A percentile compares a stretch with the other conserved stretches of the same genome.
phyloP scores from a whole-genome alignment of 208 protist species.

The Leishmania guyanensis region DNA sequence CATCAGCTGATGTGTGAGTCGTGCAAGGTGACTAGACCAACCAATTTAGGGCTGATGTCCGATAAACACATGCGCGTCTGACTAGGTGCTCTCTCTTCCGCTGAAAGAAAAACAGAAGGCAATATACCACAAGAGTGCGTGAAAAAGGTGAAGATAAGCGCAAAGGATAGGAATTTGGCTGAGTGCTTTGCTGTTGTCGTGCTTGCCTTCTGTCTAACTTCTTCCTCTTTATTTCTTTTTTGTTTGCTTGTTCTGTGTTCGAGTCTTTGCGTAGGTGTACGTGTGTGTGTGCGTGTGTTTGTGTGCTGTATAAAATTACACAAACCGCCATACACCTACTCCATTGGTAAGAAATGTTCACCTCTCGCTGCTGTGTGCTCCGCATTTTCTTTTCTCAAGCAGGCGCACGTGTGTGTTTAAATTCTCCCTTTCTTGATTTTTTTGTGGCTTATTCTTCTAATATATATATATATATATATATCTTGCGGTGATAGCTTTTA shows the following conservation, averaged over 20 bases:
- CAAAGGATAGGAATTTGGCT: neutral
- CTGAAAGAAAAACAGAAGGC: neutral
- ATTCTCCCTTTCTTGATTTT: neutral
- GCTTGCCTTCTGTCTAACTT: neutral
- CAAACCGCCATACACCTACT: neutral
- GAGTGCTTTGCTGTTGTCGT: neutral
- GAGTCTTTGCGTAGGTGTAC: neutral
- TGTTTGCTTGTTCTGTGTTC: neutral
- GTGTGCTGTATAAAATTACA: neutral
- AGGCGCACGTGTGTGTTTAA: neutral
- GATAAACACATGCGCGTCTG: neutral
- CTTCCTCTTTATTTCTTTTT: neutral
- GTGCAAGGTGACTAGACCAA: neutral
- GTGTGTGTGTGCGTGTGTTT: neutral
- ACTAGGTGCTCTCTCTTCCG: neutral
- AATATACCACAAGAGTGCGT: neutral
- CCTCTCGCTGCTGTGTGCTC: neutral
- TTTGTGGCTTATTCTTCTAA: neutral
- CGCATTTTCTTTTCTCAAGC: neutral
- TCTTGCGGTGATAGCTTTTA: neutral
- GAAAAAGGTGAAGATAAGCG: neutral
- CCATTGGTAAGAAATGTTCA: neutral
- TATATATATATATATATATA: neutral
- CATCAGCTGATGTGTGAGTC: neutral
- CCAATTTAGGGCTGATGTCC: neutral